Conservation (phyloP, 2,329 filamentous ascomycete species). For the Cladophialophora bantiana region DNA sequence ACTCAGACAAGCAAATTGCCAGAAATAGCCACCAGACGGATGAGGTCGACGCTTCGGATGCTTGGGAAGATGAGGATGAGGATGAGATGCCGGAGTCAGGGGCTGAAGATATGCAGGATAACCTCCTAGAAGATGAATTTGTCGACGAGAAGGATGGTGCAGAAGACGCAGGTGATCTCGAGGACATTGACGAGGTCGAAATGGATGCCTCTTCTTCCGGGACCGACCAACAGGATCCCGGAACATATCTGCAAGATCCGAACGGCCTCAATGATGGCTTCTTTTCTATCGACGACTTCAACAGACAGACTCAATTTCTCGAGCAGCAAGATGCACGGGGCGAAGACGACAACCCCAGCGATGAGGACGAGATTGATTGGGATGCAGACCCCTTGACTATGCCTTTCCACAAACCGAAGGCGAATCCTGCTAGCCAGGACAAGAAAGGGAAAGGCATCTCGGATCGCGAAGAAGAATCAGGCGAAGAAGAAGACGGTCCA, state of each 20-base stretch:
- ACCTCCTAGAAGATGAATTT: constrained; percentile 22
- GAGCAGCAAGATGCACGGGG: constrained; percentile 84
- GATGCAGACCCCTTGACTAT: constrained; percentile 72
- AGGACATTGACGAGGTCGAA: constrained; percentile 46
- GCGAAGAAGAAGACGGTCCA: constrained; percentile 80
- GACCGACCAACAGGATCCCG: constrained; percentile 50
- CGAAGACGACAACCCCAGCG: constrained; percentile 76
- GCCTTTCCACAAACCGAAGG: constrained; percentile 43
- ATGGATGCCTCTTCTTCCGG: constrained; percentile 42
- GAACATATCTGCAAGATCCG: constrained; percentile 72
- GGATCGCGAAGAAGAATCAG: constrained; percentile 61
- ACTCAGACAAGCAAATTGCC: constrained; percentile 10
- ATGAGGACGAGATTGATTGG: constrained; percentile 91
- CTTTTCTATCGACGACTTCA: constrained; percentile 97
- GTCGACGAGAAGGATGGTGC: constrained; percentile 31
- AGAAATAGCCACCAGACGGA: constrained; percentile 27
- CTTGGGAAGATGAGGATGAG: constrained; percentile 27
- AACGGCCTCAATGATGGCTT: constrained; percentile 95
- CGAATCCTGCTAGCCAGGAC: constrained; percentile 7
- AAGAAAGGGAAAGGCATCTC: constrained; percentile 42
- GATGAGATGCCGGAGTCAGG: constrained; percentile 28
- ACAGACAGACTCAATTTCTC: constrained; percentile 87
- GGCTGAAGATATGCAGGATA: constrained; percentile 23
- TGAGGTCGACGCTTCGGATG: constrained; percentile 23
- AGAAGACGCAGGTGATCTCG: constrained; percentile 41